These are phyloP conservation scores for Xylaria cubensis DNA, from an alignment of 495 filamentous ascomycete species.

Conservation along the genomic window DNA sequence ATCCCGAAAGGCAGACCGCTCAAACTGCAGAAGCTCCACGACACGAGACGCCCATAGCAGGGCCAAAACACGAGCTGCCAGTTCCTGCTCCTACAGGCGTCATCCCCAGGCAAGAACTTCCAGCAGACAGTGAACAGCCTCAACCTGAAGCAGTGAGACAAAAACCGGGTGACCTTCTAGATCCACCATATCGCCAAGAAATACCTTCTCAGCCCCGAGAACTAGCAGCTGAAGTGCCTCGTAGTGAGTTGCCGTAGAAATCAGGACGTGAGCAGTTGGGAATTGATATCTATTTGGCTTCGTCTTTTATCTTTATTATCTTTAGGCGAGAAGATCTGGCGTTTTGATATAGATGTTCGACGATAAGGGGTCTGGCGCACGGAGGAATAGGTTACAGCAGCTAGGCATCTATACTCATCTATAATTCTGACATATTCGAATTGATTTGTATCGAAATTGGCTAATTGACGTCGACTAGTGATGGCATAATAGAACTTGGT, in stretches of 20 bases:
- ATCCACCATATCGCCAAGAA: neutral
- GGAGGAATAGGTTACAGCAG: no score
- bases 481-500: no score
- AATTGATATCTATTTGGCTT: neutral
- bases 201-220: neutral
- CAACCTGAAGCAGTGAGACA: neutral
- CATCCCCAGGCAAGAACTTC: neutral
- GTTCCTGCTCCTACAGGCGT: neutral
- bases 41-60: neutral
- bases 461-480: no score
- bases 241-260: neutral
- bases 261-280: neutral
- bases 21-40: neutral
- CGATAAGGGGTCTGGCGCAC: no score
- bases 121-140: neutral
- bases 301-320: no score
- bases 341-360: no score
- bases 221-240: neutral
- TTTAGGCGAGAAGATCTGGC: no score
- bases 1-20: neutral
- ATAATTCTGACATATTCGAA: no score
- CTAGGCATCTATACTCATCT: no score
- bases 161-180: neutral
- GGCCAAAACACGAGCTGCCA: neutral
- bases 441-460: no score